Percentiles rank a stretch among this genome's conserved stretches.
These are phyloP conservation scores for Lactarius sp. DNA, from an alignment of 768 basidiomycete genomes.

Conservation along the genomic window DNA sequence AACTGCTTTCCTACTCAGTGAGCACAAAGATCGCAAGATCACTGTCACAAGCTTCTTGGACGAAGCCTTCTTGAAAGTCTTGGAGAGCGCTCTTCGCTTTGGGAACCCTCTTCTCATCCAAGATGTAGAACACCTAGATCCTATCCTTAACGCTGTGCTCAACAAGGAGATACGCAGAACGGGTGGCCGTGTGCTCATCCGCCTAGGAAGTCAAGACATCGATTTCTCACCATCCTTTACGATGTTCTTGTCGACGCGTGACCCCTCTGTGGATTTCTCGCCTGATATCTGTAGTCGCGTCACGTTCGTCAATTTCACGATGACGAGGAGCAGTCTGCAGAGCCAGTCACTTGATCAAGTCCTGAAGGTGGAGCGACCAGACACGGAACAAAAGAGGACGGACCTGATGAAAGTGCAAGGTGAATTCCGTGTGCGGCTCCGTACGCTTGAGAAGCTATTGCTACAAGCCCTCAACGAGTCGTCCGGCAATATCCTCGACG, in stretches of 20 bases:
- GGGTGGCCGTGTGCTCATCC: slow-evolving; percentile 94
- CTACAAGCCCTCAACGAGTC: slow-evolving; percentile 96
- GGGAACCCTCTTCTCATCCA: slow-evolving; percentile 97
- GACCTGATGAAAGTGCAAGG: slow-evolving; percentile 98
- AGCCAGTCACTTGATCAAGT: slow-evolving; percentile 98
- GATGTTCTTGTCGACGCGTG: slow-evolving; percentile 97
- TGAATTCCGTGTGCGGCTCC: slow-evolving; percentile 89
- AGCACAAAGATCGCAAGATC: slow-evolving; percentile 95
- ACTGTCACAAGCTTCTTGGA: slow-evolving; percentile 98
- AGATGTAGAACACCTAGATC: slow-evolving; percentile 96
- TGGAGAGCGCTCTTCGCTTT: slow-evolving; percentile 98
- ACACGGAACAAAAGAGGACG: slow-evolving; percentile 91
- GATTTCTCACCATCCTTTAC: slow-evolving; percentile 99
- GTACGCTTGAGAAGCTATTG: slow-evolving; percentile 88
- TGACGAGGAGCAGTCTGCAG: slow-evolving; percentile 97
- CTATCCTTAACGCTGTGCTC: slow-evolving; percentile 93
- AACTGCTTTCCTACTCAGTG: slow-evolving; percentile 87
- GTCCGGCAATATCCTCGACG: slow-evolving; percentile 93
- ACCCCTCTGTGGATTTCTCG: slow-evolving; percentile 96
- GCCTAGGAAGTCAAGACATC: slow-evolving; percentile 95
- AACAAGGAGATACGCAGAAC: slow-evolving; percentile 96
- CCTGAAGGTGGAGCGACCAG: slow-evolving; percentile 93
- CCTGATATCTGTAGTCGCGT: slow-evolving; percentile 98
- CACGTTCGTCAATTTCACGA: slow-evolving; percentile 94
- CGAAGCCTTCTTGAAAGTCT: slow-evolving; percentile 95